Percentiles rank a stretch among this genome's conserved stretches.
Conservation (phyloP, 2,329 filamentous ascomycete species). For the Microdochium nivale region DNA sequence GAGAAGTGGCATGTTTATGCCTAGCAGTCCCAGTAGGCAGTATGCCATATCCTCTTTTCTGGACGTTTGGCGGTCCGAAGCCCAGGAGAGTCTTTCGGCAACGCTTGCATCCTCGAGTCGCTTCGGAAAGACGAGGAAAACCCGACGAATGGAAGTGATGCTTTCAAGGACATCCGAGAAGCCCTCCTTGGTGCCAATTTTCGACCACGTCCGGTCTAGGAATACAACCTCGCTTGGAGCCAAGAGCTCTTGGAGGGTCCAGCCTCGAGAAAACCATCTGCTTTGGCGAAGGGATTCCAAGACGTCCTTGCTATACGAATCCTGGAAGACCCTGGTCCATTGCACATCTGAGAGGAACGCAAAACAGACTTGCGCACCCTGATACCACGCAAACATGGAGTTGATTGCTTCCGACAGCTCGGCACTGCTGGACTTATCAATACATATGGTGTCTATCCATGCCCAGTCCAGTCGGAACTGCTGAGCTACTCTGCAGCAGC, state of each 20-base stretch:
- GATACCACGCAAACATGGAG: conserved; percentile 1
- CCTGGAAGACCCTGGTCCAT: not conserved
- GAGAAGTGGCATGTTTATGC: conserved; percentile 5
- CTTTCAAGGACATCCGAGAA: not conserved
- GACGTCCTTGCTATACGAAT: not conserved
- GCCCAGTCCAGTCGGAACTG: not conserved
- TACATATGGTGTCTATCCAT: conserved; percentile 1
- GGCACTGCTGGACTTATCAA: not conserved
- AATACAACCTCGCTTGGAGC: not conserved
- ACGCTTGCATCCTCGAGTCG: conserved; percentile 1
- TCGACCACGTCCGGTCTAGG: not conserved
- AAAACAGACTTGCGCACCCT: not conserved
- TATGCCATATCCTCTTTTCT: conserved; percentile 6
- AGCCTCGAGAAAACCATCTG: not conserved
- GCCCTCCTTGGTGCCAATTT: not conserved
- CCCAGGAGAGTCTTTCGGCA: conserved; percentile 7
- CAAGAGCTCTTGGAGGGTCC: not conserved
- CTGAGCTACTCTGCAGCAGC: not conserved
- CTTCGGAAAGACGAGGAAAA: not conserved
- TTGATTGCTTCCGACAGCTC: conserved; percentile 1
- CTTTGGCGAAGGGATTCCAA: not conserved
- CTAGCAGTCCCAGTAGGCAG: conserved; percentile 6
- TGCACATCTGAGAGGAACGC: not conserved
- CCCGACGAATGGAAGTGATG: not conserved
- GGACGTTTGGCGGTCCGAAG: conserved; percentile 4